phyloP scores from a whole-genome alignment of 2,329 filamentous ascomycete species.

The Xylariaceae sp. region DNA sequence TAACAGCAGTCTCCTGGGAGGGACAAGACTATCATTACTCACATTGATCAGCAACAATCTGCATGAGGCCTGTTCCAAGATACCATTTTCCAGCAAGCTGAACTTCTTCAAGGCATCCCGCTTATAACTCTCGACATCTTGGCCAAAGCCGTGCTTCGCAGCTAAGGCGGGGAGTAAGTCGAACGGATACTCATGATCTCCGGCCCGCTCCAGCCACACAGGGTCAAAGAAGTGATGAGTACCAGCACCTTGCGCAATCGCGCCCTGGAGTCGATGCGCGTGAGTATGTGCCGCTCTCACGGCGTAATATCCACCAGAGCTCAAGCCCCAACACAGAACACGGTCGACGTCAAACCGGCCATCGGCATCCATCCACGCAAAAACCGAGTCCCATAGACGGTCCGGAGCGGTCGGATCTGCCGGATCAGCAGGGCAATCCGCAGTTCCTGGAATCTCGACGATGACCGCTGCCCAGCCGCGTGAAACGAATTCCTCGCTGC shows the following conservation, averaged over 20 bases:
- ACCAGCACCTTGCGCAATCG: slow-evolving; percentile 60
- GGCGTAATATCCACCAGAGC: slow-evolving; percentile 65
- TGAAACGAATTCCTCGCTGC: slow-evolving; percentile 57
- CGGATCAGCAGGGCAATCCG: slow-evolving; percentile 62
- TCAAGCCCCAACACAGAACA: slow-evolving; percentile 62
- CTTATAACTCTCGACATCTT: slow-evolving; percentile 51
- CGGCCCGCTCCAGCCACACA: slow-evolving; percentile 58
- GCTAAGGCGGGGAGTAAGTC: slow-evolving; percentile 52
- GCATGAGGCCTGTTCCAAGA: slow-evolving; percentile 53
- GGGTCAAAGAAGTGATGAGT: slow-evolving; percentile 57
- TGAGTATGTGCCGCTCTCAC: slow-evolving; percentile 67
- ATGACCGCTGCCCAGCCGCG: slow-evolving; percentile 62
- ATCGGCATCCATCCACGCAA: slow-evolving; percentile 53
- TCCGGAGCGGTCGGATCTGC: slow-evolving; percentile 57
- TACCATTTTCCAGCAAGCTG: slow-evolving; percentile 56
- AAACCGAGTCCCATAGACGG: slow-evolving; percentile 57
- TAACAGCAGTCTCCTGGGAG: not conserved
- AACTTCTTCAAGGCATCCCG: slow-evolving; percentile 56
- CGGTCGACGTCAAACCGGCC: slow-evolving; percentile 51
- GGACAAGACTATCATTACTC: slow-evolving; percentile 20
- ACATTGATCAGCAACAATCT: slow-evolving; percentile 60
- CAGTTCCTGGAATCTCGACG: slow-evolving; percentile 63
- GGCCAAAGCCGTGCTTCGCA: slow-evolving; percentile 59
- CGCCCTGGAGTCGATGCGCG: slow-evolving; percentile 46
- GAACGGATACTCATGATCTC: slow-evolving; percentile 66